Conservation (phyloP, 768 basidiomycete species). For the Neoboletus subvelutipes region DNA sequence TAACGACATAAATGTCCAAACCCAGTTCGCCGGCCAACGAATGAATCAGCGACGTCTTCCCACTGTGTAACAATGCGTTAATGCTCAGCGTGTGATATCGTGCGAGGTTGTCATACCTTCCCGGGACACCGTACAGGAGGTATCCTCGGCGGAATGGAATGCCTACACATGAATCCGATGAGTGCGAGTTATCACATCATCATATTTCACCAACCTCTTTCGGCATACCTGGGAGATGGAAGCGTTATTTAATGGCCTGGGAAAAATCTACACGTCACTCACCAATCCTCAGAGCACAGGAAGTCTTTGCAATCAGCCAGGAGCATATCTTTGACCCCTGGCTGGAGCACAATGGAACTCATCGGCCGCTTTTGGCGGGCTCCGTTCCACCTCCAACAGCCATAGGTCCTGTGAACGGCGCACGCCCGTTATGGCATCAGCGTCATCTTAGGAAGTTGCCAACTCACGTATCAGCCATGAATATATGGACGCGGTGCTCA, state of each 20-base stretch:
- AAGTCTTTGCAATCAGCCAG: slow-evolving; percentile 85
- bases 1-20: slow-evolving; percentile 90
- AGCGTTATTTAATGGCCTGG: slow-evolving; percentile 17
- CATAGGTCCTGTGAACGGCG: slow-evolving; percentile 50
- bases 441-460: slow-evolving; percentile 7
- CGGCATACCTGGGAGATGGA: slow-evolving; percentile 69
- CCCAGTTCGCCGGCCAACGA: slow-evolving; percentile 82
- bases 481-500: slow-evolving; percentile 87
- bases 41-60: slow-evolving; percentile 85
- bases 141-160: slow-evolving; percentile 89
- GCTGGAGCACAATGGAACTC: slow-evolving; percentile 90
- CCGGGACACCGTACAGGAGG: slow-evolving; percentile 80
- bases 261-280: slow-evolving; percentile 34
- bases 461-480: slow-evolving; percentile 83
- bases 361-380: slow-evolving; percentile 86
- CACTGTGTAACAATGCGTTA: slow-evolving; percentile 43
- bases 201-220: slow-evolving; percentile 60
- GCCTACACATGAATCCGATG: slow-evolving; percentile 42
- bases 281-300: slow-evolving; percentile 83
- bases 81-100: slow-evolving; percentile 2
- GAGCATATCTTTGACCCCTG: slow-evolving; percentile 89
- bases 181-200: slow-evolving; percentile 20
- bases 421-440: slow-evolving; percentile 1
- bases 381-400: slow-evolving; percentile 86
- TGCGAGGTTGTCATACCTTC: slow-evolving; percentile 51